phyloP scores from a whole-genome alignment of 148 eudicot species.

The Fagopyrum tataricum region DNA sequence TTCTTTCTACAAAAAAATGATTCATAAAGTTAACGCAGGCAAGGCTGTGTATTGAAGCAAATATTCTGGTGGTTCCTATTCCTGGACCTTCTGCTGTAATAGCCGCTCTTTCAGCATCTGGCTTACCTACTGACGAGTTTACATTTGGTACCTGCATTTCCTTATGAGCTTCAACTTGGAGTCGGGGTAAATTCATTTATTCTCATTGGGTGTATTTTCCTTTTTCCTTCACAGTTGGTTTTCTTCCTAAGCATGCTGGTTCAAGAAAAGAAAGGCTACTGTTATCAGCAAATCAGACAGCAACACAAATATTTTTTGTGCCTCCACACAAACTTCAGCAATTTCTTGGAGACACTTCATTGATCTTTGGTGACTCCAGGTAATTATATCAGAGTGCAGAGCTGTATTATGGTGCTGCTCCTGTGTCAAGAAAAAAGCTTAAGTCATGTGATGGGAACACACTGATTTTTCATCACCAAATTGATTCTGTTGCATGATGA shows the following conservation, averaged over 20 bases:
- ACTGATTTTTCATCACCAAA: neutral
- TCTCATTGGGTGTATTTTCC: constrained; percentile 1
- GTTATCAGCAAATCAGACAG: constrained; percentile 51
- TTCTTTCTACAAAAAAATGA: neutral
- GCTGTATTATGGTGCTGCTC: neutral
- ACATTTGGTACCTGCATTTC: constrained; percentile 54
- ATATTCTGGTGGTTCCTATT: constrained; percentile 69
- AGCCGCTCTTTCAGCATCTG: constrained; percentile 90
- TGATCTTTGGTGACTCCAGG: constrained; percentile 64
- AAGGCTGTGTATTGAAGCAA: constrained; percentile 56
- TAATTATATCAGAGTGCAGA: constrained; percentile 13
- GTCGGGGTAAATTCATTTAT: neutral
- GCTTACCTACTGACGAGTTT: constrained; percentile 81
- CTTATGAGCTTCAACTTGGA: neutral
- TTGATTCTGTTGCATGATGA: neutral
- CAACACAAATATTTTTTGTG: constrained; percentile 88
- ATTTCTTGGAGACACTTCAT: constrained; percentile 72
- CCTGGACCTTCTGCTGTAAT: constrained; percentile 93
- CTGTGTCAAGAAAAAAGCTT: neutral
- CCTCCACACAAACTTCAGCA: constrained; percentile 86
- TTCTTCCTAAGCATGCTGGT: constrained; percentile 75
- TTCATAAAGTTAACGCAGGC: constrained; percentile 36
- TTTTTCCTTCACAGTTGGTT: constrained; percentile 59
- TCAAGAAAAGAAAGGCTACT: constrained; percentile 71
- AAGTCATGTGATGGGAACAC: neutral